Evolutionary conservation across 257 asterid species (phyloP).

Genomic region (Nemophila menziesii): DNA sequence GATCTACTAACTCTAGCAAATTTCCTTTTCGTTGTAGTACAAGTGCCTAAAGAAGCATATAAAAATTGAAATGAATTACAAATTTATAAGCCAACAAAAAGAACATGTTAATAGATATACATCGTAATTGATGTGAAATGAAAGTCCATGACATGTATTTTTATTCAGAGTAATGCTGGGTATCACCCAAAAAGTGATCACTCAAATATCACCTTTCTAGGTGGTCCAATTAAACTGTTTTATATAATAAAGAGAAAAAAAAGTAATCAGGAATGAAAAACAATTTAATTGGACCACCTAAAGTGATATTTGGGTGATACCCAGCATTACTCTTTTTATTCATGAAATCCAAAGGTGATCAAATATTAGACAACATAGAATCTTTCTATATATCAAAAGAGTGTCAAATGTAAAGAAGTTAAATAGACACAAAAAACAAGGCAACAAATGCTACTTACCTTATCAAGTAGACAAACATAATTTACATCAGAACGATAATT

Average conservation of each 20-base stretch:
- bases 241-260: too few relatives aligned
- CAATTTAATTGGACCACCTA: too few relatives aligned
- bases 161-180: too few relatives aligned
- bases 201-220: too few relatives aligned
- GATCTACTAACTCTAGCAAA: slow-evolving; percentile 45
- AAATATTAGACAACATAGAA: background rate
- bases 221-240: background rate
- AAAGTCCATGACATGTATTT: too few relatives aligned
- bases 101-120: background rate
- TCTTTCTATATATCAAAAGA: background rate
- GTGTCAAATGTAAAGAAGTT: background rate
- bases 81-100: background rate
- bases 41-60: slow-evolving; percentile 32
- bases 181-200: too few relatives aligned
- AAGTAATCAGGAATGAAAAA: too few relatives aligned
- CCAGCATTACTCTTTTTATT: background rate
- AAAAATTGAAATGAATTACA: background rate
- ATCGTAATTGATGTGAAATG: too few relatives aligned
- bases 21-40: slow-evolving; percentile 36
- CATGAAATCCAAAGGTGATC: background rate
- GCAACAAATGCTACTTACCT: slow-evolving; percentile 22
- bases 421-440: background rate
- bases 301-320: background rate
- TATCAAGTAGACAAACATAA: slow-evolving; percentile 52
- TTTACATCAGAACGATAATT: slow-evolving; percentile 36